Base-by-base conservation (phyloP, 2,329 filamentous ascomycete genomes). In the Myriosclerotinia scirpicola region DNA sequence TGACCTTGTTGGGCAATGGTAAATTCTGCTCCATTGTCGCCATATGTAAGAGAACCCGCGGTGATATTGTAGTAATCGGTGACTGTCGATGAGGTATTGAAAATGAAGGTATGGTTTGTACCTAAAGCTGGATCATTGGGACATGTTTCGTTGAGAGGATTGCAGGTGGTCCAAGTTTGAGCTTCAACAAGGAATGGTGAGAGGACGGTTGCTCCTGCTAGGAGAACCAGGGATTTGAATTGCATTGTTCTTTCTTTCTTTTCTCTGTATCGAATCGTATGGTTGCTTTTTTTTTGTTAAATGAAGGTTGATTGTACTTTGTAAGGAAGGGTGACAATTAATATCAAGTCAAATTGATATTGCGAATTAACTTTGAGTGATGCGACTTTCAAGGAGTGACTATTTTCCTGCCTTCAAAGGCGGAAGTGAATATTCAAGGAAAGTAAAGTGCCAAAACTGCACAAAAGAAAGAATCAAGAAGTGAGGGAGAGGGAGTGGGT, bases 81-180 rank as follows among this genome's bases (percentile, higher is more conserved):
- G 42, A 75, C 78, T 48, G 83, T 89, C 82, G 87, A 38, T 75
- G 72, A 74, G 42, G 68, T 64, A 75, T 90, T 90, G 81, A 91
- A 91, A 75, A 83, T 77, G 78, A 87, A 90, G 56, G 80, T 81
- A 77, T 88, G 82, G 42, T 82, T 76, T 38, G 85, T 86, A 66
- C 88, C 87, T 22, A 96, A 83, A 15, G 91, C 93, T 2, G 87
- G 82, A 76, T 95, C 85, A 52, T 87, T 77, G 1, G 90, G 86
- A 76, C 93, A 96, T 71, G 80, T 86, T 68, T 80, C 78, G 70
- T 92, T 84, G 74, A 89, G 82, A 6, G 94, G 93, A 75, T 96
- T 88, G 81, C 93, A 98, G 53, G 83, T 77, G 9, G 91, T 92
- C 66, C 79, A 87, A 42, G 93, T 92, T 78, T 97, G 94, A 59